Conservation (phyloP, 495 filamentous ascomycete species). For the Friedmanniomyces simplex region DNA sequence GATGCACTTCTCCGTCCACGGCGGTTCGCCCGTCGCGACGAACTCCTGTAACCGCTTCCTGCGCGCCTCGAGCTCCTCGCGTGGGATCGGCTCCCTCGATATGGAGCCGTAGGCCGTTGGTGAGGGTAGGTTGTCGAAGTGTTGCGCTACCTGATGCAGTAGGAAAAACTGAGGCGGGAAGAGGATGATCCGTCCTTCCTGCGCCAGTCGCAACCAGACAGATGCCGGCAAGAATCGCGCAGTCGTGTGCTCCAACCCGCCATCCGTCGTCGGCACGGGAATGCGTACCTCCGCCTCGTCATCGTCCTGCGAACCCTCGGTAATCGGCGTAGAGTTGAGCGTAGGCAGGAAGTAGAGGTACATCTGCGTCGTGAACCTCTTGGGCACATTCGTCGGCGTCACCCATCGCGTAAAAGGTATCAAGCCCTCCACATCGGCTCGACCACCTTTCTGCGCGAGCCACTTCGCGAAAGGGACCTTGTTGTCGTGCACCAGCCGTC, state of each 20-base stretch:
- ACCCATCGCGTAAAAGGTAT: conserved; percentile 88
- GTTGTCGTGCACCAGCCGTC: conserved; percentile 55
- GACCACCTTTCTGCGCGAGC: conserved; percentile 50
- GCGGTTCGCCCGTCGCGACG: conserved; percentile 42
- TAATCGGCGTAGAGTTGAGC: conserved; percentile 29
- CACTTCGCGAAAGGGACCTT: conserved; percentile 54
- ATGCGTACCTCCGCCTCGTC: conserved; percentile 27
- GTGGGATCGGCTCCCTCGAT: conserved; percentile 23
- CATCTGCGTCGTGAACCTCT: conserved; percentile 88
- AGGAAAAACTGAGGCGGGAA: conserved; percentile 88
- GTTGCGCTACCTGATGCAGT: conserved; percentile 52
- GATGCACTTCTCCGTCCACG: conserved; percentile 73
- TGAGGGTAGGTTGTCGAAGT: conserved; percentile 40
- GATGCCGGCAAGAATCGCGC: conserved; percentile 61
- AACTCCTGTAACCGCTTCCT: conserved; percentile 50
- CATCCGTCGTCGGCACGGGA: conserved; percentile 65
- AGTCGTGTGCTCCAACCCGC: conserved; percentile 73
- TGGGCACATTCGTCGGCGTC: conserved; percentile 60
- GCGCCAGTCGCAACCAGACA: conserved; percentile 57
- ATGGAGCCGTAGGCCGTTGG: conserved; percentile 20
- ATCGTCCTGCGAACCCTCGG: conserved; percentile 3
- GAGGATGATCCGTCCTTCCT: conserved; percentile 59
- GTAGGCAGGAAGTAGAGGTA: conserved; percentile 89
- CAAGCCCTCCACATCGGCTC: conserved; percentile 57
- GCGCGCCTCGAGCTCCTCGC: conserved; percentile 41